Evolutionary conservation across 345 rosid genomes (phyloP).

Genomic region (Combretum micranthum): DNA sequence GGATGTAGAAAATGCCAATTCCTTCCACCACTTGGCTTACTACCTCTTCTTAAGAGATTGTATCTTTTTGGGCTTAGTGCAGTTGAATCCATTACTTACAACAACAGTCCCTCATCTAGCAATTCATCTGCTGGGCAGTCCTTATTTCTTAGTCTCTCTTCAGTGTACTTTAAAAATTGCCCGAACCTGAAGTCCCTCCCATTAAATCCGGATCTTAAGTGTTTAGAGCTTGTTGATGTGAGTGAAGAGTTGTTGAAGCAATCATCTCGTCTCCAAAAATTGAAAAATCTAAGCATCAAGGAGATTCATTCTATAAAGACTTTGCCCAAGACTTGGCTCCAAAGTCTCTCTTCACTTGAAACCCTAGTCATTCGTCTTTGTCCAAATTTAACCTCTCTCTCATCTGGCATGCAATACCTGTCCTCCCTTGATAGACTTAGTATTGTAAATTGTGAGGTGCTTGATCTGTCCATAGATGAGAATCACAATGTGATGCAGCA

Average conservation of each 20-base stretch:
- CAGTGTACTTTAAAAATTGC: neutral
- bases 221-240: too few species aligned
- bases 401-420: conserved; percentile 6
- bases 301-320: conserved; percentile 4
- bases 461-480: conserved; percentile 6
- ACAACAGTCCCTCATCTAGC: neutral
- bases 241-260: too few species aligned
- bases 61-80: neutral
- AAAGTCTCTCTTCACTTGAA: neutral
- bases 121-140: neutral
- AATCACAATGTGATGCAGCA: too few species aligned
- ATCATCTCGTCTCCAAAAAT: neutral
- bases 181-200: neutral
- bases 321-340: neutral
- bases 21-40: conserved; percentile 7
- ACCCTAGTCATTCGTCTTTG: neutral
- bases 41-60: conserved; percentile 2
- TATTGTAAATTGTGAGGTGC: conserved; percentile 3
- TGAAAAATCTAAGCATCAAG: neutral
- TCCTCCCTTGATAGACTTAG: conserved; percentile 3
- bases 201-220: too few species aligned
- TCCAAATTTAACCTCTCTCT: neutral
- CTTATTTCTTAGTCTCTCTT: neutral
- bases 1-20: neutral
- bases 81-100: too few species aligned